Base-by-base conservation (phyloP, 129 eudicot genomes). In the Chrysanthemum makinoi region DNA sequence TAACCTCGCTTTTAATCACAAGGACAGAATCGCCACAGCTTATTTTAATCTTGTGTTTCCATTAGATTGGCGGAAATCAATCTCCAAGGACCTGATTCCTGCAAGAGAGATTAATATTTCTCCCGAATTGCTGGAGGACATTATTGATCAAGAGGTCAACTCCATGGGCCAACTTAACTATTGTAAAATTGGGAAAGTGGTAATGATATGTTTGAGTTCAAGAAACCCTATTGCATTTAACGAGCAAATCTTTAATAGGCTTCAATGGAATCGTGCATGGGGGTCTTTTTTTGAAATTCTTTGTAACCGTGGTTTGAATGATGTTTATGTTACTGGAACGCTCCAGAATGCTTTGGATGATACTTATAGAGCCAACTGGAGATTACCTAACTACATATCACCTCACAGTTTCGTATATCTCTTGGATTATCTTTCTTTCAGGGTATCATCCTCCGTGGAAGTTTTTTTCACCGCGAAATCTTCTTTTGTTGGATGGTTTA, bases 191-290 rank as follows among this genome's bases (percentile, higher is more conserved):
- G 95, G 95, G 13, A 72, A 74, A 19, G 77, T 77, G 28, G 18
- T 83, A 22, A 85, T 82, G 79, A 68, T 65, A 14, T 75, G 72
- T 69, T 74, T 87, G 26, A 84, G 87, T 11, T 81, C 79, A 7
- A 58, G 66, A 30, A 79, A 72, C 12, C 70, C 62, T 1, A 59
- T 35, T 16, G 18, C 47, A 28, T 58, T 77, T 16, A 58, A 39
- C 2, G 15, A 60, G 63, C 61, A 24, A 43, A 59, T 84, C 22
- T 0, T 70, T 6, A 76, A 12, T 47, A 72, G 47, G 17, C 15
- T 80, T 72, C 58, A 51, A 2, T 55, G 15, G 1, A 44, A 55
- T 17, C 22, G 2, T 6, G 12, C 75, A 16, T 84, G 89, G 89
- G 55, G 58, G 49, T 51, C 54, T 11, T 78, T 85, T 43, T 3